Evolutionary conservation across 768 basidiomycete species (phyloP).

Genomic region (Gyrodon lividus): DNA sequence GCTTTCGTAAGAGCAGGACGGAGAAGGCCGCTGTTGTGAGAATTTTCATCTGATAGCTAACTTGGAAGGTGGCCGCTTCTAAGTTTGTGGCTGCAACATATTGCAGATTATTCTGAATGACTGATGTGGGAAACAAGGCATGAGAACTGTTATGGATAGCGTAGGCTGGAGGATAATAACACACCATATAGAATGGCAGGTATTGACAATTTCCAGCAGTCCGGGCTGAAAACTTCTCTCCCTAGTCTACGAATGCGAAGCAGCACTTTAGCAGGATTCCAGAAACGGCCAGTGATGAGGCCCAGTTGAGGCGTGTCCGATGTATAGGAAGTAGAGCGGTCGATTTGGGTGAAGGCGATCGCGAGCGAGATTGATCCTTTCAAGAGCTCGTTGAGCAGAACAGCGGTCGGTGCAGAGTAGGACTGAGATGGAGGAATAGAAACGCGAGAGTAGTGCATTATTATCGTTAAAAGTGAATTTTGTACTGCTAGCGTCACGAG

Average conservation of each 20-base stretch:
- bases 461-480: constrained; percentile 86
- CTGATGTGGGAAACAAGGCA: constrained; percentile 31
- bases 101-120: constrained; percentile 94
- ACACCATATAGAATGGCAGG: constrained; percentile 90
- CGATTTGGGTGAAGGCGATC: constrained; percentile 75
- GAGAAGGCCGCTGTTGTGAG: constrained; percentile 91
- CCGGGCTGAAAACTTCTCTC: constrained; percentile 77
- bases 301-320: constrained; percentile 32
- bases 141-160: constrained; percentile 5
- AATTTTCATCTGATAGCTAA: constrained; percentile 97
- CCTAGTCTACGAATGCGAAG: constrained; percentile 55
- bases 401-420: constrained; percentile 93
- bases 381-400: constrained; percentile 90
- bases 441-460: constrained; percentile 96
- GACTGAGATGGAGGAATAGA: constrained; percentile 69
- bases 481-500: constrained; percentile 86
- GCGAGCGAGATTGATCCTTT: constrained; percentile 86
- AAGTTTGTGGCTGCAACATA: constrained; percentile 93
- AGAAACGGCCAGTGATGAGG: constrained; percentile 34
- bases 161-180: constrained; percentile 10
- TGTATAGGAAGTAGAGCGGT: constrained; percentile 28
- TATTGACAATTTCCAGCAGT: constrained; percentile 97
- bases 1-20: constrained; percentile 76
- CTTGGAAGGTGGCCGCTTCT: constrained; percentile 94
- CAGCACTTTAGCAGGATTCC: constrained; percentile 35